A percentile compares a stretch with the other conserved stretches of the same genome.
Conservation (phyloP, 441 rosid genomes). For the Gossypium davidsonii region DNA sequence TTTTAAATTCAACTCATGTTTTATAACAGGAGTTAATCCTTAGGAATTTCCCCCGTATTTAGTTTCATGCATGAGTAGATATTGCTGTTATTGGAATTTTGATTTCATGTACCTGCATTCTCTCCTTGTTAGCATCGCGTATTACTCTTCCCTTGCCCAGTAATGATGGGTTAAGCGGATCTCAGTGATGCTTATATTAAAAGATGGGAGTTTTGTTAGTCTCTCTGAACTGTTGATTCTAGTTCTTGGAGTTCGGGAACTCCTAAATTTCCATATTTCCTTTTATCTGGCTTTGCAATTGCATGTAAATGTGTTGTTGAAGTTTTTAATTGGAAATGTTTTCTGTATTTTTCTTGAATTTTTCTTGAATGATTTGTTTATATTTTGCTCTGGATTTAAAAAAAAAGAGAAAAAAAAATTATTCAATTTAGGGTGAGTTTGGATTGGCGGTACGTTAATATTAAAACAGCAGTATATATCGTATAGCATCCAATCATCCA, state of each 20-base stretch:
- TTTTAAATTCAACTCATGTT: not conserved
- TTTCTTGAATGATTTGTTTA: not conserved
- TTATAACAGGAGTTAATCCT: not conserved
- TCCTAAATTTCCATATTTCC: conserved; percentile 12
- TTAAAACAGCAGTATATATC: too few relatives aligned
- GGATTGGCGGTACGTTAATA: too few relatives aligned
- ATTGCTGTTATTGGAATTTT: not conserved
- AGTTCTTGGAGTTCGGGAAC: conserved; percentile 37
- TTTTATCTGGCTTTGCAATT: not conserved
- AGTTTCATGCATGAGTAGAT: not conserved
- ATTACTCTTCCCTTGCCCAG: conserved; percentile 21
- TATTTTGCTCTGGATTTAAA: too few relatives aligned
- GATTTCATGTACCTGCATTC: not conserved
- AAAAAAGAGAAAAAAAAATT: too few relatives aligned
- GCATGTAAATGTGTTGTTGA: not conserved
- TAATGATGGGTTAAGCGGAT: conserved; percentile 30
- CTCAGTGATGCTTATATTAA: conserved; percentile 27
- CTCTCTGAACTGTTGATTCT: conserved; percentile 25
- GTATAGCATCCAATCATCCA: too few relatives aligned
- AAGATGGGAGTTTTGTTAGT: conserved; percentile 32
- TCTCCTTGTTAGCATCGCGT: conserved; percentile 19
- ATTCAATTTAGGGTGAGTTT: too few relatives aligned
- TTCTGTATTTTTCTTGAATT: not conserved
- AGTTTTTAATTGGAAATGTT: not conserved
- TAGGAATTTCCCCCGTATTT: not conserved